Evolutionary conservation across 192 early-diverging fungal genomes (phyloP), one percentile per base, ranked within the genome.

Genomic region (Jimgerdemannia flammicorona): DNA sequence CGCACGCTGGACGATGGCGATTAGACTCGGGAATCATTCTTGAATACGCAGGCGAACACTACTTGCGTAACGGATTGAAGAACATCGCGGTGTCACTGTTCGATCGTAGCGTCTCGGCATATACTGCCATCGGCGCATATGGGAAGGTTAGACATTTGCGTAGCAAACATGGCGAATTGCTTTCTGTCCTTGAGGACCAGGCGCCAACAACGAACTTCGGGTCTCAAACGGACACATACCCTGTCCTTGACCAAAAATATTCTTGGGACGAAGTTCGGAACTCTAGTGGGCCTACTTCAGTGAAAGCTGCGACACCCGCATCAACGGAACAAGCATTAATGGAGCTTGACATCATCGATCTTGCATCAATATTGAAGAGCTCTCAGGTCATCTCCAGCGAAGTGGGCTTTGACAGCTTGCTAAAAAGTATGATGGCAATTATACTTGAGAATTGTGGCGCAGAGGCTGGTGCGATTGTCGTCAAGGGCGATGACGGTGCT

Each of bases 391-490:
- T 80, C 8, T 80, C 79, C 43, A 77, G 75, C 14, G 79, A 80
- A 74, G 79, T 80, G 9, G 77, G 76, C 64, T 80, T 80, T 67
- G 79, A 80, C 59, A 74, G 79, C 70, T 40, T 80, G 3, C 43
- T 80, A n/a, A 68, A 80, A 43, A 77, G 75, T 18, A 80, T 80
- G 79, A 80, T 80, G 75, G 59, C 71, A 18, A 80, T 80, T 39
- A 80, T 76, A 11, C 71, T 80, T 68, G 79, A 80, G n/a, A 80
- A 80, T 42, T 80, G 75, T 6, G 79, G 75, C 43, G 79, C 79
- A 3, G 79, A 80, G 18, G 73, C 75, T 40, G 79, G 79, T 49
- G 79, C 79, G 3, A 80, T 80, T 70, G 76, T 80, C 71, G 79
- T 80, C 3, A 80, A 80, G 64, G 75, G 77, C 71, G 79, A 80